These are phyloP conservation scores for Ulota crispa DNA, from an alignment of 225 moss, liverwort and hornwort species.

Conservation along the genomic window DNA sequence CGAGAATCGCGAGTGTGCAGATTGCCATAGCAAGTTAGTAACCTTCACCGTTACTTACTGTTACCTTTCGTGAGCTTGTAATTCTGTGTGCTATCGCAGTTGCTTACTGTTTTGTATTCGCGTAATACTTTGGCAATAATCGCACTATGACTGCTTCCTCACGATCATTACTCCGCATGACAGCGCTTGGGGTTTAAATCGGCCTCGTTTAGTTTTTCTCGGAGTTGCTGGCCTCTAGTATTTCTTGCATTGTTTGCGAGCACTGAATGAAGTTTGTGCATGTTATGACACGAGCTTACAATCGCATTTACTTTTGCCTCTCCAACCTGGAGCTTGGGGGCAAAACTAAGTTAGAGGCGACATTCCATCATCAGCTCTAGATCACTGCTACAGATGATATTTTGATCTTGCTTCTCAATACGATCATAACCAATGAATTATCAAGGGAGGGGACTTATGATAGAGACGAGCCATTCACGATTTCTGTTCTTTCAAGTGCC, in stretches of 20 bases:
- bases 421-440: background rate
- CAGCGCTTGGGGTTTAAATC: background rate
- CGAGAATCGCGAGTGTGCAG: conserved; percentile 97
- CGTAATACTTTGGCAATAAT: background rate
- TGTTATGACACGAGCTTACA: background rate
- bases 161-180: background rate
- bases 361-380: background rate
- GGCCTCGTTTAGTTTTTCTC: background rate
- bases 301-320: background rate
- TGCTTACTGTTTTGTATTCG: background rate
- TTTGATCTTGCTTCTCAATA: background rate
- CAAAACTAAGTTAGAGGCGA: background rate
- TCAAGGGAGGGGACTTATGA: background rate
- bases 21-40: conserved; percentile 91
- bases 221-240: background rate
- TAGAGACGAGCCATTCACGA: background rate
- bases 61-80: background rate
- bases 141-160: background rate
- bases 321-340: background rate
- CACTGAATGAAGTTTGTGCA: background rate
- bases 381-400: background rate
- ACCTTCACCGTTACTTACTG: background rate
- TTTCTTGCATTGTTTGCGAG: conserved; percentile 10
- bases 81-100: background rate
- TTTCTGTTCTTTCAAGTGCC: background rate